Evolutionary conservation across 2,329 filamentous ascomycete genomes (phyloP), one percentile per base, ranked within the genome.

Genomic region (Sphaerulina populicola): DNA sequence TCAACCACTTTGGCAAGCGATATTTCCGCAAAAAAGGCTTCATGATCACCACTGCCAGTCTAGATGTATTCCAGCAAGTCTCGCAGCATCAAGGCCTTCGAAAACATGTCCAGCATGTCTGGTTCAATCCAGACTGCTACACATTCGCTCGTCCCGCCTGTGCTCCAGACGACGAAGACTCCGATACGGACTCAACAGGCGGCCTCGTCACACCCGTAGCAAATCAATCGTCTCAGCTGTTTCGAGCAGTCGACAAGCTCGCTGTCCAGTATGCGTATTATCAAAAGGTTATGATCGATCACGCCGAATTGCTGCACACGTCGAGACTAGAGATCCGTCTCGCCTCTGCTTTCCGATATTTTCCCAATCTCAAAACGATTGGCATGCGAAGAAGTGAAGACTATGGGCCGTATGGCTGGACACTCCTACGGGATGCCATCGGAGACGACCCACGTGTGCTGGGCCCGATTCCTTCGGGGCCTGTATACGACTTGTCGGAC

Each of bases 21-120:
- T 65, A 58, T 57, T 66, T 66, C 44, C 60, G 64, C 23, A 66
- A 66, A 52, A 65, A 61, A 50, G 64, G 64, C 27, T 66, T 59
- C 51, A 57, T 66, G 52, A 54, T 66, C 51, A 63, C 60, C 3
- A 57, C 52, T 11, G 44, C 51, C 1, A 60, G 58, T 30, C 49
- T 66, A 4, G 30, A 53, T 7, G 59, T 62, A 6, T 52, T 66
- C 1, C 43, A 54, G 18, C 23, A 43, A 1, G 57, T 66, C 23
- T 53, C 62, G 3, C 38, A 53, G 2, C 61, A 66, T 37, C 27
- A 57, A 14, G 55, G 60, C n/a, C 55, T 66, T 2, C 36, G 53
- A 3, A 57, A 60, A 6, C 58, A 61, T 43, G 57, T 63, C 9
- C 60, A 65, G 37, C 64, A 66, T 47, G 47, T 66, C 15, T 66